A percentile compares a stretch with the other conserved stretches of the same genome.
Evolutionary conservation across 2,329 filamentous ascomycete species (phyloP).

Genomic region (Claviceps purpurea): DNA sequence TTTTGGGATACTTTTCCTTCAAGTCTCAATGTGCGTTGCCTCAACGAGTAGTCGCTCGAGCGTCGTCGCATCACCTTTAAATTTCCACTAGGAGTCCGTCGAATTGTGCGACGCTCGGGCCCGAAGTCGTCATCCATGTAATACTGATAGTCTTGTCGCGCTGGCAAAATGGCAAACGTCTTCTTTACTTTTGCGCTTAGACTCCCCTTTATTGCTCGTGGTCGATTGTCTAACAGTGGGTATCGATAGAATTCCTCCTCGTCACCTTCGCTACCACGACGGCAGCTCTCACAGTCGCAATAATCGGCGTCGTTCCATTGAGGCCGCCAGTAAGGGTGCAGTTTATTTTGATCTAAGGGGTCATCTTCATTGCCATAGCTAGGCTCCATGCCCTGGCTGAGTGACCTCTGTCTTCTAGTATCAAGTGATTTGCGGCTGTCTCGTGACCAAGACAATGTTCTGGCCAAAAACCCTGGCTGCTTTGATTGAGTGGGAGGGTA

Average conservation of each 20-base stretch:
- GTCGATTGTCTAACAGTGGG: conserved; percentile 35
- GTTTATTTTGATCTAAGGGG: conserved; percentile 37
- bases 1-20: conserved; percentile 19
- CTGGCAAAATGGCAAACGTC: conserved; percentile 48
- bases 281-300: conserved; percentile 15
- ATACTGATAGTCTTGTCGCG: conserved; percentile 26
- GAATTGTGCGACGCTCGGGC: conserved; percentile 43
- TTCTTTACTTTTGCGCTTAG: conserved; percentile 40
- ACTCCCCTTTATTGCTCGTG: conserved; percentile 29
- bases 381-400: conserved; percentile 15
- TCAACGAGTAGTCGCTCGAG: conserved; percentile 32
- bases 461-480: conserved; percentile 29
- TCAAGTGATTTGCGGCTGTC: conserved; percentile 21
- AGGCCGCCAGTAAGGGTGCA: conserved; percentile 52
- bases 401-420: conserved; percentile 11
- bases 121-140: conserved; percentile 20
- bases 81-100: conserved; percentile 45
- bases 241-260: conserved; percentile 31
- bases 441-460: conserved; percentile 41
- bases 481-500: conserved; percentile 27
- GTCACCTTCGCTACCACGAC: conserved; percentile 23
- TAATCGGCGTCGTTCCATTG: conserved; percentile 26
- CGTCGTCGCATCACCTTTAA: conserved; percentile 43
- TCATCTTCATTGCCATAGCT: conserved; percentile 30
- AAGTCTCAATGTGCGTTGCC: conserved; percentile 9